Base-by-base conservation (phyloP, 164 flowering plant species). In the Annona cherimola region DNA sequence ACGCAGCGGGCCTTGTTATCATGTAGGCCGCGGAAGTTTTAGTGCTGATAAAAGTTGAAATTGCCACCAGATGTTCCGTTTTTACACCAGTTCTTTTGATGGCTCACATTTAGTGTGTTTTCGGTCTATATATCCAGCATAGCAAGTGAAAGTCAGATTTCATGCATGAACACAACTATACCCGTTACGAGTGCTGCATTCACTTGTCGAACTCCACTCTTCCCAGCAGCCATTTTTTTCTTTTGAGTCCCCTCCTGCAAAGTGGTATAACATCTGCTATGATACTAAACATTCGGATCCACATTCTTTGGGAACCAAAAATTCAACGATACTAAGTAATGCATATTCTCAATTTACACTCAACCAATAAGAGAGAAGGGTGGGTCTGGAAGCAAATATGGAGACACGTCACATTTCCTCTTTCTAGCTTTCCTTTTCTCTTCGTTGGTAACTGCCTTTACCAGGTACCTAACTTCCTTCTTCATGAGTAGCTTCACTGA, bases 331-430 rank as follows among this genome's bases (percentile, higher is more conserved):
- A 50, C 55, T 14, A 4, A 50, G 55, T 14, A 50, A 50, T 50
- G 55, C 55, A 7, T 26, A 26, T 12, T 63, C 42, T 40, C 67
- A 63, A 42, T 69, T 71, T 88, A 91, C n/a, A 86, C 95, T 73
- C 96, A 76, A 0, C 91, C 80, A 42, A 89, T 87, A 2, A 94
- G 96, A 70, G 97, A 92, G 73, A 92, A 86, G 4, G 96, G 97
- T 66, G 97, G 97, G 73, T 87, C 86, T 69, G 83, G 72, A 20
- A 85, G 42, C 67, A 86, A 87, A 66, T 83, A 78, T 46, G 86
- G 76, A 46, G 81, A 79, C 59, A 74, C 80, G 57, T 75, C 89
- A 76, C 82, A 83, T 67, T 42, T 68, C 69, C 35, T 79, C 76
- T 81, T 82, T 4, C 79, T 45, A 14, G 66, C 67, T 77, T 87